A percentile compares a stretch with the other conserved stretches of the same genome.
Evolutionary conservation across 2,329 filamentous ascomycete genomes (phyloP).

Genomic region (Talaromyces sp.): DNA sequence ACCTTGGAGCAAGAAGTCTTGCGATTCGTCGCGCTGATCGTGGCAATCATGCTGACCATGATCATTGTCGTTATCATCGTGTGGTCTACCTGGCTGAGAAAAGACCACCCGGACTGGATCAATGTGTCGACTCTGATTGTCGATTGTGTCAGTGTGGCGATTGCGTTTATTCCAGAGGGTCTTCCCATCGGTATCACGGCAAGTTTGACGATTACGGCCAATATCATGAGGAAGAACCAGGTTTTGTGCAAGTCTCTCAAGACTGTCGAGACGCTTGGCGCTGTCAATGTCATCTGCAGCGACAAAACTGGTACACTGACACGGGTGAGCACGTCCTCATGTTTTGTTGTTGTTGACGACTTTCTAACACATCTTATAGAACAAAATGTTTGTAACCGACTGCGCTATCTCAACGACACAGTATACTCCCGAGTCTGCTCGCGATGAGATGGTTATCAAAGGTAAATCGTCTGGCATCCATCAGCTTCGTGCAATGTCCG

Average conservation of each 20-base stretch:
- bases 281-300: conserved; percentile 68
- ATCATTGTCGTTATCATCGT: conserved; percentile 56
- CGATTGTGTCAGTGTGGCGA: conserved; percentile 64
- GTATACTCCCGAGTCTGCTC: conserved; percentile 46
- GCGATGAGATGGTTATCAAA: conserved; percentile 34
- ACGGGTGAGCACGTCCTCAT: conserved; percentile 16
- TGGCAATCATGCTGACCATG: conserved; percentile 12
- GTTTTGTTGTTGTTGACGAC: background rate
- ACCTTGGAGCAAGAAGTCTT: conserved; percentile 67
- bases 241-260: conserved; percentile 75
- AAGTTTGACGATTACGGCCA: conserved; percentile 69
- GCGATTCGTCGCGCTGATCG: conserved; percentile 52
- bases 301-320: conserved; percentile 63
- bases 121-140: conserved; percentile 67
- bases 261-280: conserved; percentile 70
- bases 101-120: conserved; percentile 64
- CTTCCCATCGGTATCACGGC: conserved; percentile 65
- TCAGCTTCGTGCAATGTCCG: conserved; percentile 58
- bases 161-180: conserved; percentile 72
- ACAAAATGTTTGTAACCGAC: conserved; percentile 68
- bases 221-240: conserved; percentile 70
- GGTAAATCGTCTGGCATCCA: conserved; percentile 22
- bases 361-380: conserved; percentile 34
- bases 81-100: conserved; percentile 67
- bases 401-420: conserved; percentile 50